A percentile compares a stretch with the other conserved stretches of the same genome.
phyloP scores from a whole-genome alignment of 805 yeast species.

The Danielia reshetovae region DNA sequence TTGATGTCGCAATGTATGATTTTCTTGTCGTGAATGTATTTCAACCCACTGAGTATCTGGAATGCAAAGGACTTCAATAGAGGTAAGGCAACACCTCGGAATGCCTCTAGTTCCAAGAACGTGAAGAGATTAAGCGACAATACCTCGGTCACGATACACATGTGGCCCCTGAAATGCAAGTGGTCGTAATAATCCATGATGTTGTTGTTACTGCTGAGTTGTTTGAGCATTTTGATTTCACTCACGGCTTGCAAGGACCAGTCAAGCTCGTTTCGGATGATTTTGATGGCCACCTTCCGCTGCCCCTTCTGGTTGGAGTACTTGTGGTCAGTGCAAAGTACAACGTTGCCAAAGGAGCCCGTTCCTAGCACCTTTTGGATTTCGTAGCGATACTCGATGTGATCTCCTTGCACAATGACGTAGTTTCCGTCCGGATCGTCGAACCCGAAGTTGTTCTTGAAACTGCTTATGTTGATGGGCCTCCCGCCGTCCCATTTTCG shows the following conservation, averaged over 20 bases:
- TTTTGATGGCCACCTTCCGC: conserved; percentile 66
- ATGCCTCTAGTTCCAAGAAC: conserved; percentile 45
- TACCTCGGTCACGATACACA: conserved; percentile 76
- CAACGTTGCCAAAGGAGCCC: conserved; percentile 82
- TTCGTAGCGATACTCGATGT: conserved; percentile 70
- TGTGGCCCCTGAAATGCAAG: conserved; percentile 75
- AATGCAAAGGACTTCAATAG: conserved; percentile 43
- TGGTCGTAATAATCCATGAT: conserved; percentile 61
- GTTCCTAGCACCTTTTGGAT: conserved; percentile 58
- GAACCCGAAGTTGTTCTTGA: conserved; percentile 57
- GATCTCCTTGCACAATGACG: conserved; percentile 54
- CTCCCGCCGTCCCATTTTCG: conserved; percentile 13
- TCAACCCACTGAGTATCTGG: conserved; percentile 57
- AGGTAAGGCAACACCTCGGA: conserved; percentile 44
- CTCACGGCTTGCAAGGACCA: conserved; percentile 75
- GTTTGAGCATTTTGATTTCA: conserved; percentile 66
- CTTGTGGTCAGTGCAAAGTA: conserved; percentile 66
- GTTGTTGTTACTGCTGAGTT: conserved; percentile 31
- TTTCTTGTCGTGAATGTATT: conserved; percentile 50
- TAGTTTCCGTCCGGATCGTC: conserved; percentile 70
- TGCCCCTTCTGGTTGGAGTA: conserved; percentile 10
- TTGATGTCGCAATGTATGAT: conserved; percentile 83
- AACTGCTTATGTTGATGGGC: conserved; percentile 34
- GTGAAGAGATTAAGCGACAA: conserved; percentile 66
- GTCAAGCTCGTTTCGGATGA: conserved; percentile 67